These are phyloP conservation scores for Akanthomyces lecanii DNA, from an alignment of 2,329 filamentous ascomycete species.

Conservation along the genomic window DNA sequence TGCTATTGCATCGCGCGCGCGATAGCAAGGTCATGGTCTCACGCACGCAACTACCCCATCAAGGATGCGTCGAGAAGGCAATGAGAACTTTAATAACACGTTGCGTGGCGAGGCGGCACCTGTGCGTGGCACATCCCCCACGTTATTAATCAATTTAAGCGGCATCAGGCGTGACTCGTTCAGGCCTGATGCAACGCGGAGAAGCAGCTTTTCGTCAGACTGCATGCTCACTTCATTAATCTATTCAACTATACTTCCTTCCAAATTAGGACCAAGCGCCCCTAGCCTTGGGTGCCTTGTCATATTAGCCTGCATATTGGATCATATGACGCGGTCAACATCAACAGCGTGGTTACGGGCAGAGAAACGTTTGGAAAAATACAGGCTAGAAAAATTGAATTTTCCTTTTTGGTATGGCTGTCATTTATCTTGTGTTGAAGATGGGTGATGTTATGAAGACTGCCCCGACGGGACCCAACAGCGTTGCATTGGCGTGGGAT, in stretches of 20 bases:
- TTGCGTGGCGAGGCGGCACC: neutral
- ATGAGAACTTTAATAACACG: conserved; percentile 10
- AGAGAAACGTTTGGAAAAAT: neutral
- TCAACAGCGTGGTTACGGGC: neutral
- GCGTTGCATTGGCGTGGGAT: conserved; percentile 5
- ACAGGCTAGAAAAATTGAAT: too few species aligned
- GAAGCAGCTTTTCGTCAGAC: neutral
- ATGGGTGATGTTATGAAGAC: neutral
- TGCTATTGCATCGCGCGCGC: neutral
- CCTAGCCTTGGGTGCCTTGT: neutral
- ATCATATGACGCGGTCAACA: conserved; percentile 5
- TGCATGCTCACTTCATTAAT: conserved; percentile 3
- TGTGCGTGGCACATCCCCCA: neutral
- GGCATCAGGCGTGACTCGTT: neutral
- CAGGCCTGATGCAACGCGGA: neutral
- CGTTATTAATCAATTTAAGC: neutral
- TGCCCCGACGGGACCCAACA: neutral
- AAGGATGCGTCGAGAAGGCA: neutral
- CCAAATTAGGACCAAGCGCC: neutral
- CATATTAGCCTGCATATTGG: neutral
- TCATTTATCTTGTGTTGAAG: neutral
- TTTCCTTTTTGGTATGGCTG: neutral
- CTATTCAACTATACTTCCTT: conserved; percentile 7
- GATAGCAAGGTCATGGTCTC: neutral
- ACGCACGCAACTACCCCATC: neutral